These are phyloP conservation scores for Lactarius indigo DNA, from an alignment of 768 basidiomycete species.

Conservation along the genomic window DNA sequence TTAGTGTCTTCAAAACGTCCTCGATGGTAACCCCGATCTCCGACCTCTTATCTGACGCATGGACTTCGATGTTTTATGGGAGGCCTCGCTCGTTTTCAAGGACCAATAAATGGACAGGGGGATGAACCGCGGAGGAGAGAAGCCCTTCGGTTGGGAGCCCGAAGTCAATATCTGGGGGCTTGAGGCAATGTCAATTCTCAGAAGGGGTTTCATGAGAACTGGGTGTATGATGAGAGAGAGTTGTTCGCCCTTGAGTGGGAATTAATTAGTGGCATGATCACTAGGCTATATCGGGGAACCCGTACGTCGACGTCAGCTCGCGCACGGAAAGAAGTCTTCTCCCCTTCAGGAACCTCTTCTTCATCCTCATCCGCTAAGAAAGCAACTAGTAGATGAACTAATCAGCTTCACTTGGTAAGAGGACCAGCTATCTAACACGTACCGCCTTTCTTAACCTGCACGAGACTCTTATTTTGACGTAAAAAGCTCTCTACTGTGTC, in stretches of 20 bases:
- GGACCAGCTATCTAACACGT: neutral
- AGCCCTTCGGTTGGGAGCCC: slow-evolving; percentile 9
- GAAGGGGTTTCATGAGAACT: neutral
- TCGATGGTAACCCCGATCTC: neutral
- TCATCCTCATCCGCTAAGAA: neutral
- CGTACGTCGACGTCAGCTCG: neutral
- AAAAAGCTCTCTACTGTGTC: neutral
- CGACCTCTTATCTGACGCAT: neutral
- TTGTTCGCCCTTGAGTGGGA: slow-evolving; percentile 4
- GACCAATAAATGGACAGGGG: neutral
- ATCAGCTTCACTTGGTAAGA: neutral
- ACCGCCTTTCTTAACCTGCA: neutral
- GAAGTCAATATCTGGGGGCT: neutral
- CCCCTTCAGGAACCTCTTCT: neutral
- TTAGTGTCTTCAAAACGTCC: slow-evolving; percentile 8
- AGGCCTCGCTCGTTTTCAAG: slow-evolving; percentile 13
- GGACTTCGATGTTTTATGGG: neutral
- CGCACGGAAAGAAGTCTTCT: neutral
- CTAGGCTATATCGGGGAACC: neutral
- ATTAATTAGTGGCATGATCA: neutral
- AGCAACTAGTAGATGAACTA: neutral
- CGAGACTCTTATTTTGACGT: neutral
- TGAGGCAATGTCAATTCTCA: neutral
- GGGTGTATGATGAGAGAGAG: slow-evolving; percentile 5
- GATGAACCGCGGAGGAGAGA: slow-evolving; percentile 2